Evolutionary conservation across 371 early-diverging fungal species (phyloP), one percentile per base, ranked within the genome.

Genomic region (Circinella minor): DNA sequence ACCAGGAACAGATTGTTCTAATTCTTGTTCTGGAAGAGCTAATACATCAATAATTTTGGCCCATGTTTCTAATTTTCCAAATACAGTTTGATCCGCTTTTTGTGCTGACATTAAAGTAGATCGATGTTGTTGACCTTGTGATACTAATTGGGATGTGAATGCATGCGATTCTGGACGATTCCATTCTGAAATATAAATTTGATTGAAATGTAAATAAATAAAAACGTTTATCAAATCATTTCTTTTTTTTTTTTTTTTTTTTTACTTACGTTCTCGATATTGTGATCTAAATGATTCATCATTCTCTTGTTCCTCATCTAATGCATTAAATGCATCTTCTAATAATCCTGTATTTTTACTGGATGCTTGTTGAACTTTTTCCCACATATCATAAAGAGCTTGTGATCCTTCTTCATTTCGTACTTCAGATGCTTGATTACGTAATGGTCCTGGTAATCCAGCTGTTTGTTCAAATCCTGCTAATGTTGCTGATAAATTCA

Each of bases 371-470:
- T 82, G 78, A 9, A 94, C 88, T 1, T 81, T 84, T 10, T 89
- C 89, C 68, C 88, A 81, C 79, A 88, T 78, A 7, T 86, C 85
- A 60, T 92, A 85, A 11, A 95, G 71, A 1, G 79, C 75, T 15
- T 76, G 74, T 4, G 85, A 79, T 0, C 95, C 94, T 15, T 94
- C 94, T 38, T 87, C 87, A 0, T 79, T 72, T 46, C 89, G 83
- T n/a, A 95, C 86, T 71, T 95, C 94, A 13, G 89, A 89, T 4
- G 94, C 88, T 51, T 91, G 90, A 36, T 80, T 70, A 8, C 93
- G 55, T 5, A 95, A 74, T 1, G 84, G 74, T 4, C 87, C 86
- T 17, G 96, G 96, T 34, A 95, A 64, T 0, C 94, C 92, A 6
- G 89, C 82, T 1, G 89, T 90, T 66, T 81, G 78, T 39, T 91